phyloP scores from a whole-genome alignment of 495 filamentous ascomycete species.

The Articulospora tetracladia region DNA sequence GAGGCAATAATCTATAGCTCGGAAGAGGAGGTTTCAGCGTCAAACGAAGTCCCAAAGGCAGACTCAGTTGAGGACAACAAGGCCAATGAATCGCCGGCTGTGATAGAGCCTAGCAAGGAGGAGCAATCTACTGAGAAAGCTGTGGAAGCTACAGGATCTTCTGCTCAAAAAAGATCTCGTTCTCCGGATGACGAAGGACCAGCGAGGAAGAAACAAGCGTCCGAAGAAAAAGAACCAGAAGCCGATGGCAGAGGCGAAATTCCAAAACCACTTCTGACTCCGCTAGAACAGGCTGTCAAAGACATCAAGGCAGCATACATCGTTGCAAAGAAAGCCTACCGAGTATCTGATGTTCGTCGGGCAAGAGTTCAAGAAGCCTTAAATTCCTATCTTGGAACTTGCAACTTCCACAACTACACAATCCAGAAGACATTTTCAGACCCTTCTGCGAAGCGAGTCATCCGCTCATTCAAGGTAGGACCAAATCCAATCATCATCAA shows the following conservation, averaged over 20 bases:
- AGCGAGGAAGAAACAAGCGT: neutral
- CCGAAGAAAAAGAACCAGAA: neutral
- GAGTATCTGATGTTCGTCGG: conserved; percentile 67
- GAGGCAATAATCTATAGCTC: conserved; percentile 34
- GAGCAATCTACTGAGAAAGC: neutral
- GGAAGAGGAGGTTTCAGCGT: conserved; percentile 23
- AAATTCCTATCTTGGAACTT: conserved; percentile 69
- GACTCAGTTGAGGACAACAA: conserved; percentile 11
- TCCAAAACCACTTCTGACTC: conserved; percentile 29
- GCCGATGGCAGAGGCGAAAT: neutral
- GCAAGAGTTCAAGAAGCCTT: conserved; percentile 69
- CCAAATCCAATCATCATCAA: conserved; percentile 73
- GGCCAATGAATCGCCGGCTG: too few species aligned
- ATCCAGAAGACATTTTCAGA: conserved; percentile 78
- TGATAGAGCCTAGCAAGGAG: too few species aligned
- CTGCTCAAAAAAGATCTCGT: neutral
- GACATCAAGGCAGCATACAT: conserved; percentile 74
- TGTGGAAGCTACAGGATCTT: neutral
- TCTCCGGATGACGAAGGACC: neutral
- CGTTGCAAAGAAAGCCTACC: conserved; percentile 73
- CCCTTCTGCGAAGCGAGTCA: conserved; percentile 77
- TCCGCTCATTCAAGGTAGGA: conserved; percentile 80
- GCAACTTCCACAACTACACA: conserved; percentile 95
- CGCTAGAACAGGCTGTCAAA: conserved; percentile 62
- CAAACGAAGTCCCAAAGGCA: conserved; percentile 2